phyloP scores from a whole-genome alignment of 345 rosid genomes.

The Conringia planisiliqua region DNA sequence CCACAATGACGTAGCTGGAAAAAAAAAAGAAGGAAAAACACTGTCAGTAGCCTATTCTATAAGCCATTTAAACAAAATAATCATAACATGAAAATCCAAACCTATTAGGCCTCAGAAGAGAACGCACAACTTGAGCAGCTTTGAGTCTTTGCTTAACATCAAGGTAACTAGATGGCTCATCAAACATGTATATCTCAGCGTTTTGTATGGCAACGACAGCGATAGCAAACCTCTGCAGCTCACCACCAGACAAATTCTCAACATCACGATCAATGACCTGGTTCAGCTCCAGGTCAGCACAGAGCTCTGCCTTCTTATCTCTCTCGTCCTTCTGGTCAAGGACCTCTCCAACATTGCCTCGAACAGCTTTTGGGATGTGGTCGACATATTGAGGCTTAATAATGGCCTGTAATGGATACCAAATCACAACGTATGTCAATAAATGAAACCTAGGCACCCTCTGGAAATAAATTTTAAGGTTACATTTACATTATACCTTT shows the following conservation, averaged over 20 bases:
- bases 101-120: constrained; percentile 89
- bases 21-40: constrained; percentile 8
- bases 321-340: constrained; percentile 95
- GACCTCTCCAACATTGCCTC: constrained; percentile 90
- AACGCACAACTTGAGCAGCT: constrained; percentile 93
- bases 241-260: constrained; percentile 96
- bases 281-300: constrained; percentile 81
- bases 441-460: background rate
- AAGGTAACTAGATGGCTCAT: constrained; percentile 98
- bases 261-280: constrained; percentile 92
- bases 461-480: background rate
- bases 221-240: constrained; percentile 96
- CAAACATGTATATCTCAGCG: constrained; percentile 99
- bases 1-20: constrained; percentile 93
- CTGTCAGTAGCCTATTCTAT: background rate
- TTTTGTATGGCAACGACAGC: constrained; percentile 93
- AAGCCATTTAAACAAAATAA: background rate
- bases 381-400: constrained; percentile 99
- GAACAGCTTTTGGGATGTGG: constrained; percentile 94
- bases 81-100: constrained; percentile 28
- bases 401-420: constrained; percentile 55
- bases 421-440: background rate
- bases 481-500: constrained; percentile 46
- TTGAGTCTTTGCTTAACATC: constrained; percentile 99
- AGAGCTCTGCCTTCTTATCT: constrained; percentile 65